A percentile compares a stretch with the other conserved stretches of the same genome.
Evolutionary conservation across 2,329 filamentous ascomycete genomes (phyloP).

Genomic region (Penicillium brevicompactum): DNA sequence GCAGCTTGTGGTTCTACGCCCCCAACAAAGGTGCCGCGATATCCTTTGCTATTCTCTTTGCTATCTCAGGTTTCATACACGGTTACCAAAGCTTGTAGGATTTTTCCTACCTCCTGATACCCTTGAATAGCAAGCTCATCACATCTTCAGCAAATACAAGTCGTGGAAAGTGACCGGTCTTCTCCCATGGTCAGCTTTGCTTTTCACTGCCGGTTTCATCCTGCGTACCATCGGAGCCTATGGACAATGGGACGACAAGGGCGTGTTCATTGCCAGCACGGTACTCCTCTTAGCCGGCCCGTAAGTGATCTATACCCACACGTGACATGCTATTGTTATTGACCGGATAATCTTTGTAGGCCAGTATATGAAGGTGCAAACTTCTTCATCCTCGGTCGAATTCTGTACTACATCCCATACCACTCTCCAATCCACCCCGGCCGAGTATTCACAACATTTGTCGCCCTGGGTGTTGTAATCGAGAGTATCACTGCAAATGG

Average conservation of each 20-base stretch:
- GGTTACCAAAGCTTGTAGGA: constrained; percentile 42
- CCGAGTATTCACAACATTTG: constrained; percentile 61
- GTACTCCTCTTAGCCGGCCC: constrained; percentile 44
- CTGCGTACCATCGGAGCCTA: constrained; percentile 40
- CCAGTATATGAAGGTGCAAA: constrained; percentile 50
- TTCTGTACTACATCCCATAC: constrained; percentile 55
- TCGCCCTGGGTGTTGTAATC: constrained; percentile 55
- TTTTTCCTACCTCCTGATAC: neutral
- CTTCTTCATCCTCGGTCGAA: constrained; percentile 55
- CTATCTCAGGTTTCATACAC: constrained; percentile 40
- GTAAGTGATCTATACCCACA: constrained; percentile 23
- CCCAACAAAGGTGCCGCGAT: constrained; percentile 46
- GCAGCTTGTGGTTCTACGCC: constrained; percentile 43
- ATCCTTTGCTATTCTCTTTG: constrained; percentile 44
- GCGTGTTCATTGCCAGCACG: constrained; percentile 41
- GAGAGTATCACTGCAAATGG: constrained; percentile 54
- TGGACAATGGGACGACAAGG: constrained; percentile 38
- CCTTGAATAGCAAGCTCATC: constrained; percentile 4
- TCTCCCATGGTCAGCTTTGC: constrained; percentile 44
- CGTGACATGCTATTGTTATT: neutral
- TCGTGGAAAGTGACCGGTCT: constrained; percentile 46
- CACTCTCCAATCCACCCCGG: constrained; percentile 56
- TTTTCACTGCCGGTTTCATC: constrained; percentile 44
- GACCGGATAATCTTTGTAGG: constrained; percentile 14
- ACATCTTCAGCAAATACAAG: constrained; percentile 36